Evolutionary conservation across 2,329 filamentous ascomycete species (phyloP).

Genomic region (Fusarium neocosmosporiellum): DNA sequence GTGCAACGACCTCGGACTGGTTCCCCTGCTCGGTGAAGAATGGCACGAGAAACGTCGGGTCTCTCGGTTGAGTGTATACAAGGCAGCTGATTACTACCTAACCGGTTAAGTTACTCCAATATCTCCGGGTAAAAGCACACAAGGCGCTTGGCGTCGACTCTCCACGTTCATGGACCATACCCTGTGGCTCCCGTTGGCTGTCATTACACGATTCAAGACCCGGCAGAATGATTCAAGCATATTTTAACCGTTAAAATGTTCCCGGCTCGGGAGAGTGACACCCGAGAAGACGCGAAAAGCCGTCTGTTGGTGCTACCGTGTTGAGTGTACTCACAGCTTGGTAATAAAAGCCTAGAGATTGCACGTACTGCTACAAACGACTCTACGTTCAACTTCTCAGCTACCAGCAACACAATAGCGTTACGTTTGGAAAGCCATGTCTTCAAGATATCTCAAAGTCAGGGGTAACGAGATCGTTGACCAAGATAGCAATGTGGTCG

Average conservation of each 20-base stretch:
- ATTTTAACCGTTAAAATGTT: not conserved
- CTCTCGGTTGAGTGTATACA: not conserved
- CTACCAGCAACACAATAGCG: not conserved
- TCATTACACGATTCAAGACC: not conserved
- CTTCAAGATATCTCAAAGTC: not conserved
- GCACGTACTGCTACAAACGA: not conserved
- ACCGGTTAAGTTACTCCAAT: not conserved
- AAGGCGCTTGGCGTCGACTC: not conserved
- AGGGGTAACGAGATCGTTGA: not conserved
- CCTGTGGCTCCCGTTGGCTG: not conserved
- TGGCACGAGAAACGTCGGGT: not conserved
- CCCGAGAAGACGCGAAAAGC: not conserved
- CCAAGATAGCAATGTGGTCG: not conserved
- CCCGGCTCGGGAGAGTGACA: not conserved
- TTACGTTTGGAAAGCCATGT: not conserved
- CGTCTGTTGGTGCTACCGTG: not conserved
- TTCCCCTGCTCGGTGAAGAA: not conserved
- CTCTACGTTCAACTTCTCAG: too few species aligned
- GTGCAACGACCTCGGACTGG: not conserved
- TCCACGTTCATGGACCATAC: not conserved
- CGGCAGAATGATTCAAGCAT: not conserved
- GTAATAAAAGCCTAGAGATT: not conserved
- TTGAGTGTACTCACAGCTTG: not conserved
- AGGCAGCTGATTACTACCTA: too few species aligned
- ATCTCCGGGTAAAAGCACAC: not conserved